phyloP scores from a whole-genome alignment of 148 eudicot species.

The Fagopyrum homotropicum region DNA sequence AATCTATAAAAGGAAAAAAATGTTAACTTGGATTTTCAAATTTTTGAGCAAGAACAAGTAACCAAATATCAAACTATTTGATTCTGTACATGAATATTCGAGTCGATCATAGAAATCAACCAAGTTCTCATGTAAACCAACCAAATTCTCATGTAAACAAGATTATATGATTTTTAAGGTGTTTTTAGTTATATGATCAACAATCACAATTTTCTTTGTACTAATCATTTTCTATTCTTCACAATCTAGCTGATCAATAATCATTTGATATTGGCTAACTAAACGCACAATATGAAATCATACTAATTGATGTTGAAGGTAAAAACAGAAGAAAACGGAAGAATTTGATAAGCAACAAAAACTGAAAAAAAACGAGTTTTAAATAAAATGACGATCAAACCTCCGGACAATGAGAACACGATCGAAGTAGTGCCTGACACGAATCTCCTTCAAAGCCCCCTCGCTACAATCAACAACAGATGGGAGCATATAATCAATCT shows the following conservation, averaged over 20 bases:
- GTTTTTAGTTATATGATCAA: not conserved
- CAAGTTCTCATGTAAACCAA: not conserved
- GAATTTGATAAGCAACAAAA: not conserved
- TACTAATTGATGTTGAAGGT: not conserved
- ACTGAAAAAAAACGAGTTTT: not conserved
- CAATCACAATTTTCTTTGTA: not conserved
- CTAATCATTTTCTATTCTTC: not conserved
- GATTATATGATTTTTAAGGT: not conserved
- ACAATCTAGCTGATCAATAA: not conserved
- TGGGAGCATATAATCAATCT: constrained; percentile 58
- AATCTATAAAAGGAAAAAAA: not conserved
- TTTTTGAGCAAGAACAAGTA: no score
- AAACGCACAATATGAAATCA: not conserved
- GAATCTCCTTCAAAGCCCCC: constrained; percentile 49
- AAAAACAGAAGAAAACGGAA: not conserved
- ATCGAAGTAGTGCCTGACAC: constrained; percentile 82
- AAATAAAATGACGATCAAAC: constrained; percentile 18
- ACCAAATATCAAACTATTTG: not conserved
- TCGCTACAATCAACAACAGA: constrained; percentile 47
- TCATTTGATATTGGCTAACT: not conserved
- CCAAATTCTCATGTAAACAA: not conserved
- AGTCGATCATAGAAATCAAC: not conserved
- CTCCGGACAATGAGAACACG: constrained; percentile 58
- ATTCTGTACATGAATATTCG: not conserved
- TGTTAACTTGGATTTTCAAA: not conserved